Conservation (phyloP, 2,329 filamentous ascomycete genomes). For the Didymosphaeria variabile region DNA sequence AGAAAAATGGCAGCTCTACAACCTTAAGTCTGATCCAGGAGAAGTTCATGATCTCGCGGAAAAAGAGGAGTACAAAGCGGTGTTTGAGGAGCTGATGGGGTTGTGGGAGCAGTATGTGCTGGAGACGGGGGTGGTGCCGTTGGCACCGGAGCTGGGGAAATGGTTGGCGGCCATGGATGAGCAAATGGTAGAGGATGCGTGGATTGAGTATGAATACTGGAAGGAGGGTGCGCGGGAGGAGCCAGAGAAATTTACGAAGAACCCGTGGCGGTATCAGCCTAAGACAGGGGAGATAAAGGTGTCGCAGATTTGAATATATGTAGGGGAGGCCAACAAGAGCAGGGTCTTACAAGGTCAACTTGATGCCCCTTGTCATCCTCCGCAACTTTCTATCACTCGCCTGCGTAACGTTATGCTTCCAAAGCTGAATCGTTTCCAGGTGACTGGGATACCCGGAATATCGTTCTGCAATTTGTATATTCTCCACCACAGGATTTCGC, state of each 20-base stretch:
- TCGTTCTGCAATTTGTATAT: background rate
- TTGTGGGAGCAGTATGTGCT: slow-evolving; percentile 67
- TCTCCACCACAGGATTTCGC: background rate
- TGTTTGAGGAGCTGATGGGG: slow-evolving; percentile 59
- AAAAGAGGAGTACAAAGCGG: slow-evolving; percentile 46
- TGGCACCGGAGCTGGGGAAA: slow-evolving; percentile 66
- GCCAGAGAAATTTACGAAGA: slow-evolving; percentile 6
- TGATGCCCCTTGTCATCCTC: background rate
- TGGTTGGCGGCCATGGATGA: slow-evolving; percentile 69
- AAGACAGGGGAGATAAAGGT: background rate
- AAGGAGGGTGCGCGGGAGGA: slow-evolving; percentile 14
- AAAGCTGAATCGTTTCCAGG: background rate
- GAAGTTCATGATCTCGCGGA: slow-evolving; percentile 58
- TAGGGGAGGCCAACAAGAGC: no score
- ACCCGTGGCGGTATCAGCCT: slow-evolving; percentile 8
- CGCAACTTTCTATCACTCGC: background rate
- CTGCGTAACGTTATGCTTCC: background rate
- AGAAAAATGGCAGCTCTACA: slow-evolving; percentile 67
- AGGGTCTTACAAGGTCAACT: background rate
- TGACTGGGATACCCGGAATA: background rate
- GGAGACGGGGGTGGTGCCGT: slow-evolving; percentile 68
- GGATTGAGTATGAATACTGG: slow-evolving; percentile 20
- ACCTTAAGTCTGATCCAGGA: slow-evolving; percentile 61
- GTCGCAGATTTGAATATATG: background rate
- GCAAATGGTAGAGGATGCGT: slow-evolving; percentile 19